Base-by-base conservation (phyloP, 2,329 filamentous ascomycete species). In the Aspergillus glaucus region DNA sequence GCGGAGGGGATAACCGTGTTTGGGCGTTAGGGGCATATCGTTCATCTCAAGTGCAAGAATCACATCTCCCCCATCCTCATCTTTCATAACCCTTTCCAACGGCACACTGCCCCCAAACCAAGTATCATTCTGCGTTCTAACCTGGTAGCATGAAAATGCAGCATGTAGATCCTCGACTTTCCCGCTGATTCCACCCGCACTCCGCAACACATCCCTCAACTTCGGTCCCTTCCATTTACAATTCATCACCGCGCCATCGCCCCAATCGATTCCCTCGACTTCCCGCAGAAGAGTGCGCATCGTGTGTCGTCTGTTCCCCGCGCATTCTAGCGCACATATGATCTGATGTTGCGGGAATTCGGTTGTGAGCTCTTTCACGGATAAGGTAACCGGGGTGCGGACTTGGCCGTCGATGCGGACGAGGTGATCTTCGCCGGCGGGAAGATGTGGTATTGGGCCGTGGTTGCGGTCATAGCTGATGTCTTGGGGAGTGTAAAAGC, bases 251-350 rank as follows among this genome's bases (percentile, higher is more conserved):
- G 79, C 80, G 36, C 74, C 79, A 55, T 82, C 79, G 34, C 73
- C 72, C 80, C 80, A 83, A 57, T 83, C 79, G 39, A 83, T 75
- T 0, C 80, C 80, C 30, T 73, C 66, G 4, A 82, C 79, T 61
- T 82, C 79, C 56, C 79, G 80, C 22, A 81, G 63, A 53, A 75
- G 68, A 1, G 78, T 82, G 22, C 79, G 76, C 79, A 82, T 82
- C 2, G 78, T 79, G 58, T 82, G 79, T 9, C 80, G 73, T 6
- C 80, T 68, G 55, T 82, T 83, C 17, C 80, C 80, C 3, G 80
- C 79, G 54, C 80, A 83, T 66, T 81, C 79, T 1, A 83, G 66
- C 1, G 78, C 76, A 52, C 77, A 79, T n/a, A 76, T 68, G 10
- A 83, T 75, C 49, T 68, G 72, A 56, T 81, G 74, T 54, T 82